Percentiles rank a stretch among this genome's conserved stretches.
These are phyloP conservation scores for Dichomitus squalens DNA, from an alignment of 1,284 basidiomycete species.

Conservation along the genomic window DNA sequence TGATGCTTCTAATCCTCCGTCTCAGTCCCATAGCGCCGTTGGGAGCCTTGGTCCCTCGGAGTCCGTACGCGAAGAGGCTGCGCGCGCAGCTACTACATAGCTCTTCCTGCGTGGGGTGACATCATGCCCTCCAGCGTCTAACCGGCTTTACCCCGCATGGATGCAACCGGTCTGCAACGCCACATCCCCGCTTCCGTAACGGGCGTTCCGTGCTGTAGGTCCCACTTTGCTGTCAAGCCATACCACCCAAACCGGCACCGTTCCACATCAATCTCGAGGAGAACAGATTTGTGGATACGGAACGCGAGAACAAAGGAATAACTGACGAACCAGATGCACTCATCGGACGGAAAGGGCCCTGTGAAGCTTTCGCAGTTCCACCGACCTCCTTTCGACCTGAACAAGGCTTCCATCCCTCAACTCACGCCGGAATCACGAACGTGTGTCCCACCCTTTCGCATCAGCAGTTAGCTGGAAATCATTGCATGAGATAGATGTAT, in stretches of 20 bases:
- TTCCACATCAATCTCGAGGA: too few relatives aligned
- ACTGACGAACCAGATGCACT: neutral
- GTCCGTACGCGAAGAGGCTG: conserved; percentile 1
- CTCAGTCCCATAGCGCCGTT: conserved; percentile 52
- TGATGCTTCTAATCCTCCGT: conserved; percentile 60
- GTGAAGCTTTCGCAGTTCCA: conserved; percentile 18
- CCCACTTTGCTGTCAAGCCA: conserved; percentile 9
- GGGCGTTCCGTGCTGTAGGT: conserved; percentile 19
- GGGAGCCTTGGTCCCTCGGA: conserved; percentile 35
- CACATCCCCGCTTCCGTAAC: neutral
- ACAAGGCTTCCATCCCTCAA: conserved; percentile 44
- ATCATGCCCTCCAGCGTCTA: neutral
- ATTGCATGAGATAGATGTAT: conserved; percentile 52
- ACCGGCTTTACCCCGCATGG: neutral
- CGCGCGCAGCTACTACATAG: neutral
- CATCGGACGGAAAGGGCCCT: neutral
- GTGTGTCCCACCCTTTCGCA: conserved; percentile 31
- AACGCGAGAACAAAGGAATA: neutral
- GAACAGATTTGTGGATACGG: neutral
- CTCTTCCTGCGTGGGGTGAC: too few relatives aligned
- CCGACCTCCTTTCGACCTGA: conserved; percentile 28
- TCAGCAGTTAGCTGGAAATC: neutral
- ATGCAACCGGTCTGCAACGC: neutral
- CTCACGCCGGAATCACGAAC: conserved; percentile 49
- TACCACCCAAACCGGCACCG: neutral